Percentiles rank a stretch among this genome's conserved stretches.
Conservation (phyloP, 2,329 filamentous ascomycete genomes). For the Grosmannia serpens region DNA sequence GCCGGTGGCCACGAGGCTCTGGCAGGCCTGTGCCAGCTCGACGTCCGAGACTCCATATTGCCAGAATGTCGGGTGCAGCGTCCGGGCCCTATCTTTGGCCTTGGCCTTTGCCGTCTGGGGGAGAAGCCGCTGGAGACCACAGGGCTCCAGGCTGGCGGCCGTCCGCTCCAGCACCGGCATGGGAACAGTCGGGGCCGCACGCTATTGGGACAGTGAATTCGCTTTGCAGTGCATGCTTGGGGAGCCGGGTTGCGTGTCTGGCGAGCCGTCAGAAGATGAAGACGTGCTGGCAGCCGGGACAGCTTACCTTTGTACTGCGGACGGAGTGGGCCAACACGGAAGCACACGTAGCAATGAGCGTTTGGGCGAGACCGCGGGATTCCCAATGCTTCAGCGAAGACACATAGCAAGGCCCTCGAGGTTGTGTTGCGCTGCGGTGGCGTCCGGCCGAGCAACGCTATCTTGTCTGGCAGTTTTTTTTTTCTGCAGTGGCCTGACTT, state of each 20-base stretch:
- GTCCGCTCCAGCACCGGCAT: slow-evolving; percentile 47
- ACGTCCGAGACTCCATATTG: slow-evolving; percentile 39
- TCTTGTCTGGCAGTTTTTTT: background rate
- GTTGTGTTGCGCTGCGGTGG: background rate
- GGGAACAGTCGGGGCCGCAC: background rate
- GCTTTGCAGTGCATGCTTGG: background rate
- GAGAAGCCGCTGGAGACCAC: slow-evolving; percentile 41
- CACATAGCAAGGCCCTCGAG: too few species aligned
- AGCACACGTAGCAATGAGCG: too few species aligned
- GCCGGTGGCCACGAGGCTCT: slow-evolving; percentile 17
- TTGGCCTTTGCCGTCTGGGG: slow-evolving; percentile 22
- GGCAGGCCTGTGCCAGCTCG: slow-evolving; percentile 28
- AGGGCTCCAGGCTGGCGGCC: slow-evolving; percentile 42
- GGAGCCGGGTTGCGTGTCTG: background rate
- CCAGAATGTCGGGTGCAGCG: slow-evolving; percentile 40
- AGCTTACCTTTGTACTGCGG: too few species aligned
- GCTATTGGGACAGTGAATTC: background rate
- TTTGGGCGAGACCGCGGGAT: too few species aligned
- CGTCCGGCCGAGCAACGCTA: background rate
- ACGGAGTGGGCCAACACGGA: too few species aligned
- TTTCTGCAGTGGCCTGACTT: background rate
- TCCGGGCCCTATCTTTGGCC: slow-evolving; percentile 22
- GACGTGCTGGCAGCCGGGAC: too few species aligned
- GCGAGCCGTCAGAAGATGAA: background rate
- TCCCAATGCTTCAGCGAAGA: too few species aligned